Base-by-base conservation (phyloP, 345 rosid species). In the Euclidium syriacum region DNA sequence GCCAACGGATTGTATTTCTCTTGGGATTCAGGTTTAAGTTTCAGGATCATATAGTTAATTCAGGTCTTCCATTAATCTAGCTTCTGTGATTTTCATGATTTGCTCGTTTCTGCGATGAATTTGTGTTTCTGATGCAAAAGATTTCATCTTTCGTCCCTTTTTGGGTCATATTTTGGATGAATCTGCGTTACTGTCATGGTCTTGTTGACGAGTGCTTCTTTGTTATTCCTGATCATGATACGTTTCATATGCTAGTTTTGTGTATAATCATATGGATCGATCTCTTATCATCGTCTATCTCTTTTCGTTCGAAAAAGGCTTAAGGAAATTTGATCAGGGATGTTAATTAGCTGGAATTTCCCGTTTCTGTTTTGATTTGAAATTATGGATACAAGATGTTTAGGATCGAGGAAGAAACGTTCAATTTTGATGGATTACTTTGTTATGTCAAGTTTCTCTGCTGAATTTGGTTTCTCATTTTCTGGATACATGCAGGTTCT, bases 11-110 rank as follows among this genome's bases (percentile, higher is more conserved):
- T 43, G 10, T 14, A 24, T 41, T 23, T 51, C 48, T 69, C 49
- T 58, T 16, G 27, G 46, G 38, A 44, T 20, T 50, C 65, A 69
- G 71, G 71, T 66, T 33, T 24, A 22, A 11, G 52, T 19, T 20
- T 49, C 65, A 63, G 38, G 59, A 63, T 51, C 68, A 36, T 39
- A 10, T 62, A 6, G 12, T 24, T 24, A 15, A 23, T 30, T 23
- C 50, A 40, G 2, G 11, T 44, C 3, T 22, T 11, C 24, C 10
- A 1, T 4, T 25, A 0, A 15, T 57, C 36, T n/a, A 14, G 25
- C 10, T 50, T 41, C 0, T 4, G 22, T 39, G 15, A 3, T 6
- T 41, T 25, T 22, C 18, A 10, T 29, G 3, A 20, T 22, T 23
- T 42, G 34, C 8, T 24, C 7, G 15, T 34, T 47, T 55, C 10